Base-by-base conservation (phyloP, 1,139 yeast genomes). In the Magnusiomyces tetraspermus region DNA sequence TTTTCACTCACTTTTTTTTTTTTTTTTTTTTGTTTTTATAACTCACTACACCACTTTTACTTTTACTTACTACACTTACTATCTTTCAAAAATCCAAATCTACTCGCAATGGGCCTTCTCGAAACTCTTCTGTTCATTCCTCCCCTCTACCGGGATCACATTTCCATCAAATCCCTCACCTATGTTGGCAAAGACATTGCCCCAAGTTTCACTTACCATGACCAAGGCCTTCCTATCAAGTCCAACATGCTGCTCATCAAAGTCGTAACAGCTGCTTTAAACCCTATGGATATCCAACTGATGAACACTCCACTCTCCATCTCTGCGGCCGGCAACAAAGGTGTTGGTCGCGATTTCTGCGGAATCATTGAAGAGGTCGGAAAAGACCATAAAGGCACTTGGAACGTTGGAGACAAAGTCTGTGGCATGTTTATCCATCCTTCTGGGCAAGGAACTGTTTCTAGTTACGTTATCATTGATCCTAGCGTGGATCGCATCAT, bases 351-450 rank as follows among this genome's bases (percentile, higher is more conserved):
- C 55, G 96, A 86, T 61, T 85, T 77, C 60, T 67, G 84, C 13
- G 96, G 96, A 38, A 70, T 71, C 1, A 73, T 86, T 37, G 76
- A 75, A 1, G 74, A 79, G 40, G 79, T 82, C 48, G 94, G 95
- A 10, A 65, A 67, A 0, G 63, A 66, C 5, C 56, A 76, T 10
- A 61, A 61, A 22, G 59, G 62, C 2, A 63, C 67, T 13, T 76
- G 77, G 66, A 67, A 70, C 30, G 76, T 69, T 3, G 92, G 90
- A 33, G 92, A 85, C 60, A 73, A 75, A 41, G 83, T 85, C 1
- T 77, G 77, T 61, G 95, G 95, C 10, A 62, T 76, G 58, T 53
- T 58, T 24, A 71, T 68, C 55, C 67, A 71, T 57, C 72, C 73
- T 45, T 42, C 47, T 17, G 75, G 75, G 3, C 64, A 68, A 11